Evolutionary conservation across 345 rosid genomes (phyloP), one percentile per base, ranked within the genome.

Genomic region (Euphorbia lathyris): DNA sequence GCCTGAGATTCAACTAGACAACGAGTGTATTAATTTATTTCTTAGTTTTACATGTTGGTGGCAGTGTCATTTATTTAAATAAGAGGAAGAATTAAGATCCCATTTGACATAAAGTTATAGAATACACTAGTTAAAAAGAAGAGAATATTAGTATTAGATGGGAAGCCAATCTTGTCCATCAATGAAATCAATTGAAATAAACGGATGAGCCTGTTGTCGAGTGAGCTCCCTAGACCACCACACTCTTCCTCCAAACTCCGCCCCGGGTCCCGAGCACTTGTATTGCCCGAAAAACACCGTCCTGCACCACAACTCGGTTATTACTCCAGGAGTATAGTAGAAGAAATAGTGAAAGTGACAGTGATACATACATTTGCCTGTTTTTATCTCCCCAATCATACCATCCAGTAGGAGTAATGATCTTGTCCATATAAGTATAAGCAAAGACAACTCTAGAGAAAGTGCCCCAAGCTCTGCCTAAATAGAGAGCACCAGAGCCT

Each of bases 391-490:
- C 85, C 84, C 83, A 84, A 12, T 82, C 55, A 22, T 76, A 74
- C 87, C 87, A 82, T 62, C 86, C 86, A 65, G 50, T 50, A 0
- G 84, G 79, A 5, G 67, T 72, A 61, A 81, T 62, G 63, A 67
- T 68, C 62, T 66, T 76, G 69, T 77, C 79, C 78, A 81, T 78
- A 68, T 71, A 83, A 50, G 83, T 78, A 48, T 68, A 81, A 23
- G 81, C 78, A 63, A 80, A 83, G 25, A 80, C 79, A 20, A 80
- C 86, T 63, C 79, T 78, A 3, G 81, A 80, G 63, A 77, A 84
- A 69, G 61, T 71, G 22, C 84, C 85, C 85, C 85, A 82, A 3
- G 85, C 85, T 76, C 82, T 72, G 32, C 87, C 87, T 72, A 82
- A 53, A 68, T 73, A 73, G 36, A 78, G 78, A 11, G 75, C 76